Evolutionary conservation across 2,329 filamentous ascomycete species (phyloP).

Genomic region (Peltaster fructicola): DNA sequence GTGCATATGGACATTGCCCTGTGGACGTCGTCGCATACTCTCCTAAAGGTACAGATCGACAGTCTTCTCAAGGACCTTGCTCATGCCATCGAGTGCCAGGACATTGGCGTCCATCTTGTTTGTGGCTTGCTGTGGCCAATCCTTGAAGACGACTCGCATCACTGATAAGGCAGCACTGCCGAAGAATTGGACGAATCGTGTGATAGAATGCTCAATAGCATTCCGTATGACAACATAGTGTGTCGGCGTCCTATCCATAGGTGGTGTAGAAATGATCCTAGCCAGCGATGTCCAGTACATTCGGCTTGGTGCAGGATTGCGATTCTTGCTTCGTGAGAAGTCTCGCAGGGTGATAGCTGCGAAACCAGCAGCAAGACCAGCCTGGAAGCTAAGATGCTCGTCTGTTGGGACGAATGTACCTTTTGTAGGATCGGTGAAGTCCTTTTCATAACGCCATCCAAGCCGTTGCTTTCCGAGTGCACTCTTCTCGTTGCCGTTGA

Average conservation of each 20-base stretch:
- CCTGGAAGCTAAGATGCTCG: slow-evolving; percentile 68
- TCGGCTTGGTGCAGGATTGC: slow-evolving; percentile 58
- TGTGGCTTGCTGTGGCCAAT: slow-evolving; percentile 34
- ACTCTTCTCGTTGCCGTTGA: slow-evolving; percentile 58
- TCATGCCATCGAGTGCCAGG: neutral
- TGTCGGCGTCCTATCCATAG: slow-evolving; percentile 29
- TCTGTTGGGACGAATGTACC: slow-evolving; percentile 12
- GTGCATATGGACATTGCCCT: neutral
- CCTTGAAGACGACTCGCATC: too few species aligned
- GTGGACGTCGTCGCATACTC: neutral
- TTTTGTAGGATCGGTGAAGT: too few species aligned
- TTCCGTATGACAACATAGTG: slow-evolving; percentile 34
- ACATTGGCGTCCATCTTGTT: neutral
- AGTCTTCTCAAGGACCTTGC: neutral
- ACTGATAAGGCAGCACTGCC: slow-evolving; percentile 58
- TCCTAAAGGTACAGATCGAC: neutral
- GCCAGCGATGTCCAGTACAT: slow-evolving; percentile 73
- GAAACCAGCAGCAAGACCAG: slow-evolving; percentile 67
- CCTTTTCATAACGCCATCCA: slow-evolving; percentile 48
- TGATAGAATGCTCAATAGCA: slow-evolving; percentile 45
- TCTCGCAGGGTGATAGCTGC: slow-evolving; percentile 69
- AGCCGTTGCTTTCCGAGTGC: slow-evolving; percentile 47
- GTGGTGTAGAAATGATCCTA: slow-evolving; percentile 57
- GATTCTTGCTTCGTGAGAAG: slow-evolving; percentile 49
- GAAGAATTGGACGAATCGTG: slow-evolving; percentile 64